Base-by-base conservation (phyloP, 2,329 filamentous ascomycete species). In the Fusarium sp. region DNA sequence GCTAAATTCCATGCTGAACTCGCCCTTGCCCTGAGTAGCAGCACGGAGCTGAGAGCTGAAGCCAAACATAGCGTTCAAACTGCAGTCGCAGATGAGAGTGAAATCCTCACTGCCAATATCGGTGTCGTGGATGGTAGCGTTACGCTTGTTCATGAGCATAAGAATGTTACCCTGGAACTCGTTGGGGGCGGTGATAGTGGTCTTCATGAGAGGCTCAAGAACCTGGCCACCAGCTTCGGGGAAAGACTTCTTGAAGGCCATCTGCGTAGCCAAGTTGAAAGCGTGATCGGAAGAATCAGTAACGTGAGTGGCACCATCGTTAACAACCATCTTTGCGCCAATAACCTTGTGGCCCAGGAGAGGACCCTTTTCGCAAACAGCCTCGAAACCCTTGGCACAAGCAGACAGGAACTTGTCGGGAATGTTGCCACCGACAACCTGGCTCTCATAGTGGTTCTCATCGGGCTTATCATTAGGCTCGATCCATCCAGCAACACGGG, bases 1-100 rank as follows among this genome's bases (percentile, higher is more conserved):
- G 81, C 92, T 96, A 78, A 99, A 99, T 83, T 99, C 96, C 96
- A 99, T 98, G 76, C 88, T 92, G 79, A 98, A 99, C 84, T 99
- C 96, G 76, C 96, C 96, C 87, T 99, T 99, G 68, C 96, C 96
- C 84, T 99, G 96, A 4, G 94, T 98, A 24, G 94, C 93, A 16
- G 96, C 96, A 75, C 96, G 89, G 73, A 99, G 83, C 82, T 97
- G 93, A 44, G 91, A 93, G 77, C 91, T 94, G 84, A 99, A 98
- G 69, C 96, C 96, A 80, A 99, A 99, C 96, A 99, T 99, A 79
- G 91, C 90, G 80, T 98, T 97, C 79, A 99, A 82, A 79, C 91
- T 94, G 84, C 94, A 97, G 83, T 98, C 96, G 27, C 94, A 94
- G 59, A 91, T 89, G 62, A 98, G 87, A 8, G 93, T 97, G 77